Evolutionary conservation across 2,329 filamentous ascomycete genomes (phyloP).

Genomic region (Phialocephala subalpina): DNA sequence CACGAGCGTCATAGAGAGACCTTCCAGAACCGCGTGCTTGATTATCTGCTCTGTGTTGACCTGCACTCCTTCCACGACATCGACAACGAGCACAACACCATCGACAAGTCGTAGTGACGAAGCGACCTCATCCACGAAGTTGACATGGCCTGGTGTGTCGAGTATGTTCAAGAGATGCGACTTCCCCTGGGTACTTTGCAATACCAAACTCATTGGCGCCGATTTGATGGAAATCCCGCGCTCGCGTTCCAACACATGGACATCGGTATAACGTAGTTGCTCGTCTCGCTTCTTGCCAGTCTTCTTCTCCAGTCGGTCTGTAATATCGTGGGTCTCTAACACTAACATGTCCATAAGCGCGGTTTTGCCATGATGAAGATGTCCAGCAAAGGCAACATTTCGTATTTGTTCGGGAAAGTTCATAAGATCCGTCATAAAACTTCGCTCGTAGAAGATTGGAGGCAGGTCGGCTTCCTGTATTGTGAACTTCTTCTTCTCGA

Average conservation of each 20-base stretch:
- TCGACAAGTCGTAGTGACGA: conserved; percentile 87
- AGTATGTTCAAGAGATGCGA: conserved; percentile 95
- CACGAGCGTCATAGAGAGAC: conserved; percentile 86
- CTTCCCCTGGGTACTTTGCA: conserved; percentile 89
- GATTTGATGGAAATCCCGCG: conserved; percentile 92
- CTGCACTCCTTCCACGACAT: conserved; percentile 99
- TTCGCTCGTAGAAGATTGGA: conserved; percentile 84
- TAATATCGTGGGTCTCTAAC: conserved; percentile 90
- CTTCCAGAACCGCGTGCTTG: conserved; percentile 91
- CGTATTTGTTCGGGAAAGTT: conserved; percentile 94
- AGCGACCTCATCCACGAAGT: conserved; percentile 97
- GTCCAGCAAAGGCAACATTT: conserved; percentile 90
- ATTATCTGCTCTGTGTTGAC: conserved; percentile 97
- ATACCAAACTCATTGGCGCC: conserved; percentile 90
- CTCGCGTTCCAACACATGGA: conserved; percentile 87
- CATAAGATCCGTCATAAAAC: conserved; percentile 95
- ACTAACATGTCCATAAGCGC: conserved; percentile 99
- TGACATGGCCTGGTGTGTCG: conserved; percentile 96
- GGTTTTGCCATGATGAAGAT: conserved; percentile 97
- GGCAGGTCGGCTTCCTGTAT: conserved; percentile 92
- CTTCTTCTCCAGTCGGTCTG: conserved; percentile 79
- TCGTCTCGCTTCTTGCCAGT: conserved; percentile 85
- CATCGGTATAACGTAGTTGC: conserved; percentile 93
- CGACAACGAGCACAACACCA: conserved; percentile 91
- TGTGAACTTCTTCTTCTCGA: conserved; percentile 95